Percentiles rank a stretch among this genome's conserved stretches.
Evolutionary conservation across 805 yeast genomes (phyloP).

Genomic region (Teunomyces tritomae): DNA sequence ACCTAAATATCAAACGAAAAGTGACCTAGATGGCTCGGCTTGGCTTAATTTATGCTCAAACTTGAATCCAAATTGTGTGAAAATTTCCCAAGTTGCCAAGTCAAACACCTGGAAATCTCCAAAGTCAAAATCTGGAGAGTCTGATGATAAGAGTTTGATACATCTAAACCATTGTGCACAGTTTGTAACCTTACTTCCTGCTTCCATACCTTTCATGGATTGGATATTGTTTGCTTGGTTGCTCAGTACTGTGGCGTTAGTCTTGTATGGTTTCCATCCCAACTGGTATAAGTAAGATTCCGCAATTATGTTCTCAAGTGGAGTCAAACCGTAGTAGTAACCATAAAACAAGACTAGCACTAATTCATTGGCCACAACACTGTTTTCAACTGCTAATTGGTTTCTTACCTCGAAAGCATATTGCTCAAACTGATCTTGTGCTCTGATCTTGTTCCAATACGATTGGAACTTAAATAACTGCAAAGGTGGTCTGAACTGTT

Average conservation of each 20-base stretch:
- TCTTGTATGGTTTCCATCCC: constrained; percentile 43
- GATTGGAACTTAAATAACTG: constrained; percentile 34
- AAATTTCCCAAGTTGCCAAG: constrained; percentile 40
- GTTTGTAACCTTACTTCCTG: constrained; percentile 3
- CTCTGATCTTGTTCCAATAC: constrained; percentile 41
- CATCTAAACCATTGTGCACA: constrained; percentile 28
- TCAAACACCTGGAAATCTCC: constrained; percentile 45
- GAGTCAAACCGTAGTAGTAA: constrained; percentile 41
- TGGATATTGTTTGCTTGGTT: constrained; percentile 7
- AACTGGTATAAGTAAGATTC: constrained; percentile 36
- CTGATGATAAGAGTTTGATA: constrained; percentile 14
- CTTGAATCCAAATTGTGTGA: constrained; percentile 34
- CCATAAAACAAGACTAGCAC: constrained; percentile 42
- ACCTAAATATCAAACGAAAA: constrained; percentile 7
- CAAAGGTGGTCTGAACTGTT: constrained; percentile 30
- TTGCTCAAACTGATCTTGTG: constrained; percentile 30
- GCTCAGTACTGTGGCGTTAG: constrained; percentile 8
- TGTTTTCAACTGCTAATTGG: constrained; percentile 21
- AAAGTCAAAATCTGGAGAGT: constrained; percentile 18
- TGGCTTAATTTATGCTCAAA: constrained; percentile 34
- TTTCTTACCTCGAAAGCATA: constrained; percentile 29
- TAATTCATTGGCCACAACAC: constrained; percentile 29
- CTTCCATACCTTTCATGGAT: constrained; percentile 5
- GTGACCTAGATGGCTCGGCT: constrained; percentile 22
- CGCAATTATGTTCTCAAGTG: constrained; percentile 42